Conservation (phyloP, 441 rosid species). For the Syzygium malaccense region DNA sequence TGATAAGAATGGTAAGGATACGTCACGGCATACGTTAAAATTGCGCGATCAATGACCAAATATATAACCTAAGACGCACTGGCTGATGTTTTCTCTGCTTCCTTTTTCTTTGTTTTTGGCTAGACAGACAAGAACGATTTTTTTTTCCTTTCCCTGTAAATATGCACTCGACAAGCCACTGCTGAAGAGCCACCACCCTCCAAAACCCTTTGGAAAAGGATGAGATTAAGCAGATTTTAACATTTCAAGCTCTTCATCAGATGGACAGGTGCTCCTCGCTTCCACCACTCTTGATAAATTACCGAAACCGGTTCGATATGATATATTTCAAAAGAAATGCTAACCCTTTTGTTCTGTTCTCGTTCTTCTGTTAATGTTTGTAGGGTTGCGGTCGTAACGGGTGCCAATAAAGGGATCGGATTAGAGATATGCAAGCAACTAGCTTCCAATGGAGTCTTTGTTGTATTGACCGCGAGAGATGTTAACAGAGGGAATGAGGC, state of each 20-base stretch:
- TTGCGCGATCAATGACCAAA: not conserved
- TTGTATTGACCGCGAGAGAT: constrained; percentile 8
- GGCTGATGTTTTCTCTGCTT: not conserved
- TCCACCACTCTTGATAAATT: not conserved
- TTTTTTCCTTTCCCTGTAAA: not conserved
- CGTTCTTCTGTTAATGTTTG: not conserved
- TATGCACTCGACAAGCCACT: not conserved
- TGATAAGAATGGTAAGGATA: not conserved
- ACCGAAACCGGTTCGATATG: not conserved
- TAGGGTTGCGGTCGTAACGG: constrained; percentile 1
- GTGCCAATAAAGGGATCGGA: constrained; percentile 6
- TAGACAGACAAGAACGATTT: not conserved
- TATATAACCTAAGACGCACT: not conserved
- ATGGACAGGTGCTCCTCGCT: not conserved
- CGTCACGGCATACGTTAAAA: not conserved
- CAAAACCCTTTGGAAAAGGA: not conserved
- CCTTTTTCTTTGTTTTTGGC: not conserved
- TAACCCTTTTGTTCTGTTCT: not conserved
- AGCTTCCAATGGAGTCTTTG: not conserved
- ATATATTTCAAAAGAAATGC: not conserved
- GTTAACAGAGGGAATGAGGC: constrained; percentile 4
- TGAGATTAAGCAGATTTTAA: not conserved
- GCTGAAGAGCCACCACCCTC: not conserved
- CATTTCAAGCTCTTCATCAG: not conserved
- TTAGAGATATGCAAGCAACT: constrained; percentile 4